These are phyloP conservation scores for Chlamydomonas schloesseri DNA, from an alignment of 139 green algal species.

Conservation along the genomic window DNA sequence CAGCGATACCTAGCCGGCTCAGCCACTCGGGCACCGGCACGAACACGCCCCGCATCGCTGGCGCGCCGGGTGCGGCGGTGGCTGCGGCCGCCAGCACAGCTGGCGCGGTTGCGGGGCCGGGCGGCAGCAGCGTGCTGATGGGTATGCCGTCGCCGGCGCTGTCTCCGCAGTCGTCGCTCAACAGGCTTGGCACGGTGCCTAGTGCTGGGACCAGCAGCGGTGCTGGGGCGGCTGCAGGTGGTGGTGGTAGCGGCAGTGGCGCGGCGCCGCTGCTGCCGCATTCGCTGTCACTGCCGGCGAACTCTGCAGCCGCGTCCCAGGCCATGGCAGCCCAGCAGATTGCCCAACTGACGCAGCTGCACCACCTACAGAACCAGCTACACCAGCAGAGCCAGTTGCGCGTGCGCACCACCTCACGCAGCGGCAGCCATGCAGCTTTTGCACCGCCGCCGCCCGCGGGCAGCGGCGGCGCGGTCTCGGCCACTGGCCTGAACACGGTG, in stretches of 20 bases:
- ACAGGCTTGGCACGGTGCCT: too few species aligned
- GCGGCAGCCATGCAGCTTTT: too few species aligned
- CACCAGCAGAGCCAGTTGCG: not conserved
- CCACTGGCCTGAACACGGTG: too few species aligned
- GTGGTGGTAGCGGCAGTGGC: too few species aligned
- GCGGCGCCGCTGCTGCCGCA: not conserved
- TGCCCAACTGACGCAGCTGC: not conserved
- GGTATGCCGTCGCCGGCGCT: not conserved
- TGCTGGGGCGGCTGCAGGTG: too few species aligned
- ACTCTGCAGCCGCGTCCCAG: too few species aligned
- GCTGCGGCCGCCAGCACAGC: too few species aligned
- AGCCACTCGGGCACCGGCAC: not conserved
- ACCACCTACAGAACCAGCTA: not conserved
- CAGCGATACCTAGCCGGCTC: slow-evolving; percentile 7
- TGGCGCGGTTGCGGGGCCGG: not conserved
- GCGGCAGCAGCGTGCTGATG: not conserved
- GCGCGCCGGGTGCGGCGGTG: too few species aligned
- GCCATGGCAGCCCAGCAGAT: not conserved
- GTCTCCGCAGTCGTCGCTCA: not conserved
- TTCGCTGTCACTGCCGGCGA: not conserved
- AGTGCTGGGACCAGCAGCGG: too few species aligned
- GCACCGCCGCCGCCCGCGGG: too few species aligned
- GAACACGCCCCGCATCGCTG: not conserved
- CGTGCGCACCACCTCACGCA: not conserved
- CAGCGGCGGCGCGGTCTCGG: not conserved